These are phyloP conservation scores for Suhomyces atakaporum DNA, from an alignment of 1,139 yeast genomes.

Conservation along the genomic window DNA sequence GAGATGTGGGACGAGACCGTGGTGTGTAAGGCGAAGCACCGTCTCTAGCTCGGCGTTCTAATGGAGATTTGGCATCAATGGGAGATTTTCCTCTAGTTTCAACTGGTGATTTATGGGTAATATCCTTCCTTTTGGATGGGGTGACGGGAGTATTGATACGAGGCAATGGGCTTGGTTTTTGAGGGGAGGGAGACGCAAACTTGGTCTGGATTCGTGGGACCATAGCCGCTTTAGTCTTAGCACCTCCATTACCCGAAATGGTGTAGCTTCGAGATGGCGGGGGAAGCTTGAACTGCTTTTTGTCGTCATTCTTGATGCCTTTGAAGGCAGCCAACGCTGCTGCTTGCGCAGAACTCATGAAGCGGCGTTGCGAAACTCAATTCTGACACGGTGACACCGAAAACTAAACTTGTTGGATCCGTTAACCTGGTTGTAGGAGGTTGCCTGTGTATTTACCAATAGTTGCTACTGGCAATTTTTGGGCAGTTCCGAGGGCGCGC, in stretches of 20 bases:
- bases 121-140: not conserved
- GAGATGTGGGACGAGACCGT: too few species aligned
- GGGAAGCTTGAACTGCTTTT: constrained; percentile 12
- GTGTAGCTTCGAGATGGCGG: constrained; percentile 3
- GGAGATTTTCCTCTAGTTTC: constrained; percentile 2
- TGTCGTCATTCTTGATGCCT: constrained; percentile 15
- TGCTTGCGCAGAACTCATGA: constrained; percentile 20
- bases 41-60: too few species aligned
- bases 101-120: not conserved
- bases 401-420: too few species aligned
- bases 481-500: too few species aligned
- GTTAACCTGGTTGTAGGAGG: too few species aligned
- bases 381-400: too few species aligned
- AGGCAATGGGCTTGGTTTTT: constrained; percentile 1
- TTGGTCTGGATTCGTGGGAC: constrained; percentile 10
- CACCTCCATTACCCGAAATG: not conserved
- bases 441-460: too few species aligned
- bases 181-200: constrained; percentile 4
- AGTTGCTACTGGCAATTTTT: too few species aligned
- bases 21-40: too few species aligned
- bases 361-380: too few species aligned
- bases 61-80: not conserved
- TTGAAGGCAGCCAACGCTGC: constrained; percentile 26
- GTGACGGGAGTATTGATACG: not conserved
- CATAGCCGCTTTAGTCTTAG: not conserved